Evolutionary conservation across 208 protist genomes (phyloP), one percentile per base, ranked within the genome.

Genomic region (Trypanosoma lewisi): DNA sequence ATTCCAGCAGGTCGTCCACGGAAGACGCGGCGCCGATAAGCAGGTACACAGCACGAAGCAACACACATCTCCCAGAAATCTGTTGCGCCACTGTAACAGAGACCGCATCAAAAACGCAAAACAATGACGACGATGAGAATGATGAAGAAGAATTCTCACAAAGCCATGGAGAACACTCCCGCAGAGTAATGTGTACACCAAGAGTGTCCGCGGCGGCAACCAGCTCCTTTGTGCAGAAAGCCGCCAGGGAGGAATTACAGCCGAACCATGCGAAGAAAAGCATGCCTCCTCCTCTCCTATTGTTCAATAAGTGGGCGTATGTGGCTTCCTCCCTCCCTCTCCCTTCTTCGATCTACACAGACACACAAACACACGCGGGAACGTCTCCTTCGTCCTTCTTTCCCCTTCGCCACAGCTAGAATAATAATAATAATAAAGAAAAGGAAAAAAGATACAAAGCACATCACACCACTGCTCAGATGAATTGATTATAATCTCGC

Each of bases 181-280:
- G 78, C 16, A 89, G 37, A 0, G 44, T 70, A 44, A 91, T 62
- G 16, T 55, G 30, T 16, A 86, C 64, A 34, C 63, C 58, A 0
- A 89, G 45, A 8, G 73, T 69, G 4, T 70, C 54, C 19, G 83
- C 83, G 0, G 75, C 85, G 0, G 71, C 59, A 9, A 72, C 47
- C 25, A 94, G 74, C 65, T 94, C 85, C 1, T 67, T 60, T 28
- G 75, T 42, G 23, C 85, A 79, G 60, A 94, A 89, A 25, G 61
- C 27, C 11, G 67, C 57, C 5, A 94, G 75, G 6, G 71, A 78
- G 27, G 78, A 56, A 4, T 70, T 83, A 42, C 82, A 89, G n/a
- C 83, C 77, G 62, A 94, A 94, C 48, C 77, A 76, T 6, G 77
- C 84, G 37, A 91, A 49, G 47, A 82, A 89, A 59, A 75, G 76